These are phyloP conservation scores for Mycena chlorophos DNA, from an alignment of 768 basidiomycete genomes.

Conservation along the genomic window DNA sequence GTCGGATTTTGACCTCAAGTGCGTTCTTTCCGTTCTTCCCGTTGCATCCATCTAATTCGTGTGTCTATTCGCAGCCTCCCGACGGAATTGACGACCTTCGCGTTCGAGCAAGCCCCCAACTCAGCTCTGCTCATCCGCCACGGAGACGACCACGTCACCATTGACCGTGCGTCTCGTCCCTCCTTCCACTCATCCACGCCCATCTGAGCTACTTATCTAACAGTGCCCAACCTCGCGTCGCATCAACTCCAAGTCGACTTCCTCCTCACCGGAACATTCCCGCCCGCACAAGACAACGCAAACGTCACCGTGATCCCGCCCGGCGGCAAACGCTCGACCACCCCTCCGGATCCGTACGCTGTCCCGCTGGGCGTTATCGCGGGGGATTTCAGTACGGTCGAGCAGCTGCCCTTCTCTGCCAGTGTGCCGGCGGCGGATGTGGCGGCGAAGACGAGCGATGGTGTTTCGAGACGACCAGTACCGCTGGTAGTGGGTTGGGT, in stretches of 20 bases:
- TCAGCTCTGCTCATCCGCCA: slow-evolving; percentile 18
- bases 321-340: neutral
- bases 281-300: neutral
- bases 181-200: neutral
- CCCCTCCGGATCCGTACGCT: neutral
- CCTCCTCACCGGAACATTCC: neutral
- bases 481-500: too few species aligned
- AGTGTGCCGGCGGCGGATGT: too few species aligned
- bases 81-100: slow-evolving; percentile 15
- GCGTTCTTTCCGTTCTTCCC: neutral
- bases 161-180: slow-evolving; percentile 6
- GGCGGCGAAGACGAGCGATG: too few species aligned
- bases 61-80: slow-evolving; percentile 8
- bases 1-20: slow-evolving; percentile 16
- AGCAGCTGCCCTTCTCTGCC: neutral
- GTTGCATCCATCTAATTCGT: neutral
- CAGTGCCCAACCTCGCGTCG: neutral
- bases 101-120: slow-evolving; percentile 15
- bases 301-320: neutral
- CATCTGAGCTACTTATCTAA: neutral
- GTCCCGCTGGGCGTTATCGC: neutral
- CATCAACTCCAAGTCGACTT: neutral
- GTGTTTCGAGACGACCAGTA: too few species aligned
- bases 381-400: neutral
- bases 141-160: slow-evolving; percentile 24